phyloP scores from a whole-genome alignment of 495 filamentous ascomycete species.

The Annulohypoxylon maeteangense region DNA sequence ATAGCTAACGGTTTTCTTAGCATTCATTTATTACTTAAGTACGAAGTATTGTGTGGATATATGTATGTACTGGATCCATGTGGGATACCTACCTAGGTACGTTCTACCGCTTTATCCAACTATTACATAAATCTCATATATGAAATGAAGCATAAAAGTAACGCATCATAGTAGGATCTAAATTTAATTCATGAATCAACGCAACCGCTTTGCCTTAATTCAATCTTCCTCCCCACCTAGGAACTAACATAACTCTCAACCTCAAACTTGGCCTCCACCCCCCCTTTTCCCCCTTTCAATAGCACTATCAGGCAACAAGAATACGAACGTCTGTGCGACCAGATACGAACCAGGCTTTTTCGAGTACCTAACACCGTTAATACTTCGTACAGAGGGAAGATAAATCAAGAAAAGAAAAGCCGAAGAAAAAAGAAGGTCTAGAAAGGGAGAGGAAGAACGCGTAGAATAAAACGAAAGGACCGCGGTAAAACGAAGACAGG shows the following conservation, averaged over 20 bases:
- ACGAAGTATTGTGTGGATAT: too few relatives aligned
- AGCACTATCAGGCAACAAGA: constrained; percentile 16
- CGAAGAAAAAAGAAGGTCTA: neutral
- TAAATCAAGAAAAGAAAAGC: constrained; percentile 14
- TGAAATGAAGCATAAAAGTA: too few relatives aligned
- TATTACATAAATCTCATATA: too few relatives aligned
- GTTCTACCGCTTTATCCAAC: neutral
- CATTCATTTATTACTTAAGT: too few relatives aligned
- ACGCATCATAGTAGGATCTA: neutral
- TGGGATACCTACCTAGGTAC: too few relatives aligned
- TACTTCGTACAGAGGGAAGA: neutral
- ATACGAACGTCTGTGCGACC: constrained; percentile 35
- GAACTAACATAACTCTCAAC: constrained; percentile 23
- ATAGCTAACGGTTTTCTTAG: too few relatives aligned
- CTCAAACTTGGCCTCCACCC: constrained; percentile 39
- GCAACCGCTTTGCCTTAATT: constrained; percentile 7
- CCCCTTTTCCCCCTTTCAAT: constrained; percentile 28
- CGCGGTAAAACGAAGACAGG: constrained; percentile 5
- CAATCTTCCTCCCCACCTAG: constrained; percentile 10
- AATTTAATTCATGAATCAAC: constrained; percentile 11
- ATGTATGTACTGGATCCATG: too few relatives aligned
- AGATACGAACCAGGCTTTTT: constrained; percentile 4
- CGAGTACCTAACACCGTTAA: neutral
- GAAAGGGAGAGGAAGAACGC: constrained; percentile 3
- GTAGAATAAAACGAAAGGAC: constrained; percentile 1